A percentile compares a stretch with the other conserved stretches of the same genome.
Evolutionary conservation across 768 basidiomycete species (phyloP).

Genomic region (Artomyces pyxidatus): DNA sequence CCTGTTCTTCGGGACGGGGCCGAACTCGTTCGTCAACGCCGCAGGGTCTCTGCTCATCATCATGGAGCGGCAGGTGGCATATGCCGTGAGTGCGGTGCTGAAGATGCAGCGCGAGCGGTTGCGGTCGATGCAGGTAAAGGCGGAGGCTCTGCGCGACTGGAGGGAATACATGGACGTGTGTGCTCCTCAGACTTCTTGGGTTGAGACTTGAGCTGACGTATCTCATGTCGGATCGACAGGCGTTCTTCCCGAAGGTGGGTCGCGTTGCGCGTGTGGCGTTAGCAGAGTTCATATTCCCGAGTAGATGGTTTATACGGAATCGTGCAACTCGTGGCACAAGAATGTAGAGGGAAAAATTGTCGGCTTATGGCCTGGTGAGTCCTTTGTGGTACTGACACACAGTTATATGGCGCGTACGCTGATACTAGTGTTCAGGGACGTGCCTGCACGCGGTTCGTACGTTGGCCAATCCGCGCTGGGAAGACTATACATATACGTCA

Average conservation of each 20-base stretch:
- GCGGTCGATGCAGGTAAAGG: constrained; percentile 20
- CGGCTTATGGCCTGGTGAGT: constrained; percentile 21
- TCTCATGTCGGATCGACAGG: neutral
- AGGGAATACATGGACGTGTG: constrained; percentile 17
- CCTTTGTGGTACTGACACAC: neutral
- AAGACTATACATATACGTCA: constrained; percentile 19
- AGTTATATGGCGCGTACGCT: neutral
- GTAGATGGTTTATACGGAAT: constrained; percentile 18
- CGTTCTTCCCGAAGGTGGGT: constrained; percentile 10
- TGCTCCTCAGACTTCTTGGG: neutral
- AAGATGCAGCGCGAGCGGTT: constrained; percentile 25
- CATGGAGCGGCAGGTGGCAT: constrained; percentile 21
- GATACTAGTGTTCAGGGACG: too few relatives aligned
- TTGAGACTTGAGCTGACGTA: too few relatives aligned
- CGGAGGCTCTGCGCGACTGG: constrained; percentile 23
- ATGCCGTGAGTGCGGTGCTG: constrained; percentile 17
- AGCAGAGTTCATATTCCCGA: neutral
- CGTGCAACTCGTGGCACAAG: constrained; percentile 22
- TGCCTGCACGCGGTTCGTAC: constrained; percentile 7
- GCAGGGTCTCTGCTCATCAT: constrained; percentile 20
- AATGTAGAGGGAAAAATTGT: constrained; percentile 21
- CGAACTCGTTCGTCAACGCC: constrained; percentile 20
- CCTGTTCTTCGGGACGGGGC: constrained; percentile 17
- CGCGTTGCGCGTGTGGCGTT: neutral
- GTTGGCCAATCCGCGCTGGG: constrained; percentile 20